These are phyloP conservation scores for Pharnaceum exiguum DNA, from an alignment of 148 eudicot genomes.

Conservation along the genomic window DNA sequence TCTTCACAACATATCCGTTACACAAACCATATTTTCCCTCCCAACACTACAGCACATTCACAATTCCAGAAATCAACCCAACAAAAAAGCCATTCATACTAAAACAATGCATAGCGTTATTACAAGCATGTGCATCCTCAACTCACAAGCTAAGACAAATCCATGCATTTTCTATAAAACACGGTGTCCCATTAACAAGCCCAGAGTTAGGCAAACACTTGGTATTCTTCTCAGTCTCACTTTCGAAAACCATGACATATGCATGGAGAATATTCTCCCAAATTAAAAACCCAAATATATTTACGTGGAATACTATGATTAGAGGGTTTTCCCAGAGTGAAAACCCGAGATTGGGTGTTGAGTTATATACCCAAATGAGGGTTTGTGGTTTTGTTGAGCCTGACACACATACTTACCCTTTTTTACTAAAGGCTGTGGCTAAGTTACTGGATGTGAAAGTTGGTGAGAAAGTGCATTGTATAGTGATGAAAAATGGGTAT, in stretches of 20 bases:
- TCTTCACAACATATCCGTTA: too few species aligned
- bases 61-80: slow-evolving; percentile 17
- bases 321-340: slow-evolving; percentile 73
- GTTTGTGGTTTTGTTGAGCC: slow-evolving; percentile 27
- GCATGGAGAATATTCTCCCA: slow-evolving; percentile 44
- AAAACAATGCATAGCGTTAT: slow-evolving; percentile 64
- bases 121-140: slow-evolving; percentile 58
- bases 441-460: slow-evolving; percentile 42
- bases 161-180: slow-evolving; percentile 69
- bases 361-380: slow-evolving; percentile 36
- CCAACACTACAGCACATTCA: slow-evolving; percentile 18
- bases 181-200: slow-evolving; percentile 47
- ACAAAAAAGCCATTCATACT: slow-evolving; percentile 42
- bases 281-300: slow-evolving; percentile 54
- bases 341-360: slow-evolving; percentile 44
- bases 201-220: slow-evolving; percentile 63
- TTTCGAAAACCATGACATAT: slow-evolving; percentile 47
- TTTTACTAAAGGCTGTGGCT: slow-evolving; percentile 56
- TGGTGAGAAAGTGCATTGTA: slow-evolving; percentile 60
- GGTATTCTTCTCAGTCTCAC: slow-evolving; percentile 54
- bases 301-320: slow-evolving; percentile 75
- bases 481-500: slow-evolving; percentile 48
- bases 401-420: slow-evolving; percentile 75
- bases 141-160: slow-evolving; percentile 56
- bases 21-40: slow-evolving; percentile 13